phyloP scores from a whole-genome alignment of 805 yeast genomes.

The Myxozyma lipomycoides region DNA sequence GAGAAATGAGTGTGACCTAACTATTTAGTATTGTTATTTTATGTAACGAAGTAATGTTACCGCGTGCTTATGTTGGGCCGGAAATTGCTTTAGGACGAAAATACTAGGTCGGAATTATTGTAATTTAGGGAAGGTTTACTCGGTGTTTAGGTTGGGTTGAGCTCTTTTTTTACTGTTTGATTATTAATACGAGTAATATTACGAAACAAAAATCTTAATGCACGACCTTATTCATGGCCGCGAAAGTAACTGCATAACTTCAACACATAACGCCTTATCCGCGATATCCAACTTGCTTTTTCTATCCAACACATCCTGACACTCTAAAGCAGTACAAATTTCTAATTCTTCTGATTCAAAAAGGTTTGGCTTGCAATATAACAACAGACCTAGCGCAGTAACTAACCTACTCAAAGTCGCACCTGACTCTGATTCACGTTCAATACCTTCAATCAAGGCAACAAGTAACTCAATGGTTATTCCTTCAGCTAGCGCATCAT shows the following conservation, averaged over 20 bases:
- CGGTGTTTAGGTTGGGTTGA: not conserved
- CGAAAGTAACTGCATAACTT: constrained; percentile 14
- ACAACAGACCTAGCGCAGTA: constrained; percentile 22
- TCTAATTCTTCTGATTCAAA: constrained; percentile 13
- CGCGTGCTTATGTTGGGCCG: not conserved
- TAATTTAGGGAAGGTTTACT: not conserved
- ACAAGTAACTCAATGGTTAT: constrained; percentile 23
- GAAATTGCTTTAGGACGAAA: not conserved
- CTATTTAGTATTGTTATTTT: not conserved
- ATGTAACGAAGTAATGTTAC: not conserved
- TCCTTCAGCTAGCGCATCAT: constrained; percentile 17
- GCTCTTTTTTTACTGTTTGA: not conserved
- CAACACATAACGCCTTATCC: constrained; percentile 14
- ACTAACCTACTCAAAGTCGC: constrained; percentile 20
- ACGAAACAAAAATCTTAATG: too few species aligned
- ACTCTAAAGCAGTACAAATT: constrained; percentile 18
- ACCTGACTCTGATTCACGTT: constrained; percentile 22
- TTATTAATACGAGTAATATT: too few species aligned
- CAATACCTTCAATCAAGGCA: constrained; percentile 27
- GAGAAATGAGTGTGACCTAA: not conserved
- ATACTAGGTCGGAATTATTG: not conserved
- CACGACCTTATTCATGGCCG: not conserved
- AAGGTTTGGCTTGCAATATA: constrained; percentile 24
- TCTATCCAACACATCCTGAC: constrained; percentile 6
- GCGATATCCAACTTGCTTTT: constrained; percentile 5